Base-by-base conservation (phyloP, 2,329 filamentous ascomycete species). In the Botrytis fragariae region DNA sequence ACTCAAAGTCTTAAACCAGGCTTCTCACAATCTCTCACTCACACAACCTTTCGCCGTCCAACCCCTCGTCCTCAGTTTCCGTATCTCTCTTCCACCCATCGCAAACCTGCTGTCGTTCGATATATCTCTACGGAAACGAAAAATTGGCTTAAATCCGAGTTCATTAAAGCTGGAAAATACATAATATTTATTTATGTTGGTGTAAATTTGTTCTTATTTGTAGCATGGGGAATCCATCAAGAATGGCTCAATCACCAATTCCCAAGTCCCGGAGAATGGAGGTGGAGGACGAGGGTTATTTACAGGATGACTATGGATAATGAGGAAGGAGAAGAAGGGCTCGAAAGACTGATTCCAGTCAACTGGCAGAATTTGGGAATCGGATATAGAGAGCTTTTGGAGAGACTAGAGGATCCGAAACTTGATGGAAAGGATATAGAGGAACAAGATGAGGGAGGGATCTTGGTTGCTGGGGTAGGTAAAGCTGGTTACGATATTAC, bases 221-320 rank as follows among this genome's bases (percentile, higher is more conserved):
- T 90, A 57, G 87, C 87, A 76, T 88, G 90, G 75, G 91, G 91
- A 25, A 80, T 94, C 51, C 86, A 92, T 79, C 91, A 95, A 79
- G 93, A 97, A 82, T 84, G 87, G 74, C 85, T 93, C 62, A 94
- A 98, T 83, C 87, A 91, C 65, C 85, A 88, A 70, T 93, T 91
- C 80, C 94, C 94, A 0, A 95, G 93, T 1, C 95, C 95, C 1
- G 87, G 88, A 39, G 95, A 97, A 81, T 98, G 95, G 94, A 85
- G 85, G 0, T 92, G 90, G 81, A 83, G 89, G 76, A 93, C 92
- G 63, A 86, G 94, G 37, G 88, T 92, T 82, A 85, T 87, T 57
- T 86, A 93, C 75, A 88, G 93, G 59, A 87, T 88, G 69, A 92
- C 74, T 29, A 77, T 71, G 73, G 77, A 74, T 69, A 61, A 69